phyloP scores from a whole-genome alignment of 257 asterid species.

The Fraxinus pennsylvanica region DNA sequence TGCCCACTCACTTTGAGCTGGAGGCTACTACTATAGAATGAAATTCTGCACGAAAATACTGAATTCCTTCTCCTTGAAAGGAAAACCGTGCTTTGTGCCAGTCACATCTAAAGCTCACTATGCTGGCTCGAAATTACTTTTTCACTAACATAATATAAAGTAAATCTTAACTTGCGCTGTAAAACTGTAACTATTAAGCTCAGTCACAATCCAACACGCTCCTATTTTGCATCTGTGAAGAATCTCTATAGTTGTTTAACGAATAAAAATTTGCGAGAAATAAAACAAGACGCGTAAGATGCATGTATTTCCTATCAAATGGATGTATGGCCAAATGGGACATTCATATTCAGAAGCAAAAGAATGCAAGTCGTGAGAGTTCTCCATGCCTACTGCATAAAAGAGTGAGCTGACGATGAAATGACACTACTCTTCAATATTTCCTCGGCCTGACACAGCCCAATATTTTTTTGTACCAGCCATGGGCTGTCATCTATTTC shows the following conservation, averaged over 20 bases:
- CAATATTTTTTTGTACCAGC: too few species aligned
- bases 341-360: neutral
- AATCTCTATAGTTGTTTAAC: too few species aligned
- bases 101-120: neutral
- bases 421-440: neutral
- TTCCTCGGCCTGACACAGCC: neutral
- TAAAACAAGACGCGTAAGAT: neutral
- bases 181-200: too few species aligned
- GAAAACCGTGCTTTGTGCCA: neutral
- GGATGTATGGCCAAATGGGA: neutral
- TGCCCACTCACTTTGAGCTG: constrained; percentile 43
- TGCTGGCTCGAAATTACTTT: neutral
- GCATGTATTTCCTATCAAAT: neutral
- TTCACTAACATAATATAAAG: too few species aligned
- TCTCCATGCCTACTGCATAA: too few species aligned
- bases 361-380: too few species aligned
- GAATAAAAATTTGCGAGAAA: too few species aligned
- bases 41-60: neutral
- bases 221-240: too few species aligned
- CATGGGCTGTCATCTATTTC: too few species aligned
- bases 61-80: neutral
- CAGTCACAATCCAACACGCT: too few species aligned
- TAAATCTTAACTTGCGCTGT: too few species aligned
- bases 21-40: constrained; percentile 19
- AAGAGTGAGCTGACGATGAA: neutral